phyloP scores from a whole-genome alignment of 345 rosid species.

The Murraya paniculata region DNA sequence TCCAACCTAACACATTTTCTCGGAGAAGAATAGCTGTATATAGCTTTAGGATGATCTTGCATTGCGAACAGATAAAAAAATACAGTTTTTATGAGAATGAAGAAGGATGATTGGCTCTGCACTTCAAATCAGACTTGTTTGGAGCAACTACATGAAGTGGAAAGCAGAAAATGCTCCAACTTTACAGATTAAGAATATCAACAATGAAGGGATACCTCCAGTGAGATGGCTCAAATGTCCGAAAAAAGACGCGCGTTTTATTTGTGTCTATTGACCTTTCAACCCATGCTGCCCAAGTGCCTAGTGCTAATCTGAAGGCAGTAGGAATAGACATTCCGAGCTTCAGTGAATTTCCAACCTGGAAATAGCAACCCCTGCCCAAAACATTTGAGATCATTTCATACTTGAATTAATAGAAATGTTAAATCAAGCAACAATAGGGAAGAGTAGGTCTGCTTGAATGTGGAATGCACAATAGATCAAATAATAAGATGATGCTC shows the following conservation, averaged over 20 bases:
- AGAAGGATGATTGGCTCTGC: neutral
- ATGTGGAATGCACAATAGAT: neutral
- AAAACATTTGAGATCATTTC: slow-evolving; percentile 28
- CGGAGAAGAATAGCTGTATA: neutral
- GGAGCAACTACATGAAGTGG: neutral
- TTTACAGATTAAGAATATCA: neutral
- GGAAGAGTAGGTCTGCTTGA: neutral
- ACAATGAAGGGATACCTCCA: slow-evolving; percentile 58
- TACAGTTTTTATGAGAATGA: neutral
- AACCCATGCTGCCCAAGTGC: slow-evolving; percentile 89
- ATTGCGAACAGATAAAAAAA: neutral
- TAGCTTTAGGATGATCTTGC: neutral
- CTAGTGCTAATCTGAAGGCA: slow-evolving; percentile 69
- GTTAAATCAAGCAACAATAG: neutral
- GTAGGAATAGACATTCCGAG: slow-evolving; percentile 84
- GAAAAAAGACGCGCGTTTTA: slow-evolving; percentile 66
- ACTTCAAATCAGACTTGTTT: neutral
- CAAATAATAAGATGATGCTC: neutral
- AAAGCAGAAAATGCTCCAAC: neutral
- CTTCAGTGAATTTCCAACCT: slow-evolving; percentile 67
- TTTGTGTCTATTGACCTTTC: slow-evolving; percentile 47
- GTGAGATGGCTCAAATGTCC: slow-evolving; percentile 88
- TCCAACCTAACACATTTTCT: neutral
- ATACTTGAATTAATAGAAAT: neutral
- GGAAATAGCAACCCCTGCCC: slow-evolving; percentile 86